Conservation (phyloP, 202 grass and related monocot genomes). For the Sporobolus alterniflorus region DNA sequence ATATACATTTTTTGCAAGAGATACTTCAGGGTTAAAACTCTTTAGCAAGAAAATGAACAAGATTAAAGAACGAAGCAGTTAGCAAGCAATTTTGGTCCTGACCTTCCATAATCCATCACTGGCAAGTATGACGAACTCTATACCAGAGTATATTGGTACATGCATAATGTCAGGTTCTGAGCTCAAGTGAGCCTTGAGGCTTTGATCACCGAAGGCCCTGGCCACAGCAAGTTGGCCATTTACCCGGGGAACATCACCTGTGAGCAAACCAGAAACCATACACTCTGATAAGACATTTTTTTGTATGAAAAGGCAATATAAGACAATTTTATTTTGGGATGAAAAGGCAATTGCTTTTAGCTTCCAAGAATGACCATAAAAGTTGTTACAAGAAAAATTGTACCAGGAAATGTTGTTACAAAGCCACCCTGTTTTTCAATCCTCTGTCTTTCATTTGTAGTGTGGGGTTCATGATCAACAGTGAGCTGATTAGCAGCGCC, state of each 20-base stretch:
- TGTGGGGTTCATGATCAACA: slow-evolving; percentile 92
- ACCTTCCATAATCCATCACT: slow-evolving; percentile 99
- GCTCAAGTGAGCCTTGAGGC: slow-evolving; percentile 96
- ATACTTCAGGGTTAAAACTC: background rate
- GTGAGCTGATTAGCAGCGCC: slow-evolving; percentile 92
- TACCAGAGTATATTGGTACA: slow-evolving; percentile 71
- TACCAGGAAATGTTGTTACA: slow-evolving; percentile 99
- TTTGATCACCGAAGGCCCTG: slow-evolving; percentile 96
- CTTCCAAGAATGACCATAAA: background rate
- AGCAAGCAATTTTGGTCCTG: slow-evolving; percentile 21
- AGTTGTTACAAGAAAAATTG: slow-evolving; percentile 10
- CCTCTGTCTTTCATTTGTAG: slow-evolving; percentile 73
- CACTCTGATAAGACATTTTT: slow-evolving; percentile 10
- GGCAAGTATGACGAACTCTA: slow-evolving; percentile 96
- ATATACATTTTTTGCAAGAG: background rate
- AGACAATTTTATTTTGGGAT: no score
- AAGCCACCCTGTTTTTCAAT: slow-evolving; percentile 97
- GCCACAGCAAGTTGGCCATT: slow-evolving; percentile 99
- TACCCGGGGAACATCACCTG: slow-evolving; percentile 98
- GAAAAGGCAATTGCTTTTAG: background rate
- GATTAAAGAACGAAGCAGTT: background rate
- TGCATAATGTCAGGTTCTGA: slow-evolving; percentile 90
- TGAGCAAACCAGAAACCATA: background rate
- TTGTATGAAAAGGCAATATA: background rate
- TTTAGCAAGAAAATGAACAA: background rate